These are phyloP conservation scores for Spencermartinsiella ligniputridi DNA, from an alignment of 1,139 yeast genomes.

Conservation along the genomic window DNA sequence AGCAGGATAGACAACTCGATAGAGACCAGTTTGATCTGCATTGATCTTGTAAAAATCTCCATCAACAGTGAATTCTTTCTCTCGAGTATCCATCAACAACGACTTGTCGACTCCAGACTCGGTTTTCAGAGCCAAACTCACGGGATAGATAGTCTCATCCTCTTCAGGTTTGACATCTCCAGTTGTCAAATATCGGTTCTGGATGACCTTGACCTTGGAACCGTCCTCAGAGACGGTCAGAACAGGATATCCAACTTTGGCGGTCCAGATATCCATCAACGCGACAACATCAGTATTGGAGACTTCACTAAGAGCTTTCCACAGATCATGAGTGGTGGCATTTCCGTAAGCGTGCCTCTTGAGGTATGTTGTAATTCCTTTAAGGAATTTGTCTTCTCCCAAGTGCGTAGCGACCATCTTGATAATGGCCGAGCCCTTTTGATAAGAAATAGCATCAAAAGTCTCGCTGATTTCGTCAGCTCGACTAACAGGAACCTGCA, in stretches of 20 bases:
- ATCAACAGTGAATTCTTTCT: conserved; percentile 40
- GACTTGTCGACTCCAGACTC: conserved; percentile 61
- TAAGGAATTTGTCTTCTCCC: conserved; percentile 69
- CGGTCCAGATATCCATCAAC: conserved; percentile 81
- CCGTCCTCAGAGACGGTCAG: conserved; percentile 56
- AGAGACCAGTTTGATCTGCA: conserved; percentile 79
- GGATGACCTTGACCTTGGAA: conserved; percentile 49
- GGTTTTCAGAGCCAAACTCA: conserved; percentile 74
- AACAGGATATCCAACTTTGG: conserved; percentile 80
- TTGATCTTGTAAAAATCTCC: conserved; percentile 63
- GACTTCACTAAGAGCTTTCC: conserved; percentile 70
- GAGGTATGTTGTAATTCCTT: conserved; percentile 73
- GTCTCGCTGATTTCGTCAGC: conserved; percentile 85
- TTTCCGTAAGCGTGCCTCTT: conserved; percentile 67
- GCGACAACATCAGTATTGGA: conserved; percentile 68
- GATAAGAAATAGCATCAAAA: conserved; percentile 79
- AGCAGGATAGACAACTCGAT: conserved; percentile 71
- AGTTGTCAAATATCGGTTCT: conserved; percentile 71
- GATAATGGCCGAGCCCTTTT: conserved; percentile 76
- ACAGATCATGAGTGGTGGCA: conserved; percentile 74
- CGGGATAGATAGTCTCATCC: conserved; percentile 66
- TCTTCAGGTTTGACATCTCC: conserved; percentile 77
- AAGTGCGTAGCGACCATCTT: conserved; percentile 73
- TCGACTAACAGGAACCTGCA: conserved; percentile 75
- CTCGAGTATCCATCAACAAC: conserved; percentile 53